Evolutionary conservation across 2,329 filamentous ascomycete species (phyloP), one percentile per base, ranked within the genome.

Genomic region (Albophoma yamanashiensis): DNA sequence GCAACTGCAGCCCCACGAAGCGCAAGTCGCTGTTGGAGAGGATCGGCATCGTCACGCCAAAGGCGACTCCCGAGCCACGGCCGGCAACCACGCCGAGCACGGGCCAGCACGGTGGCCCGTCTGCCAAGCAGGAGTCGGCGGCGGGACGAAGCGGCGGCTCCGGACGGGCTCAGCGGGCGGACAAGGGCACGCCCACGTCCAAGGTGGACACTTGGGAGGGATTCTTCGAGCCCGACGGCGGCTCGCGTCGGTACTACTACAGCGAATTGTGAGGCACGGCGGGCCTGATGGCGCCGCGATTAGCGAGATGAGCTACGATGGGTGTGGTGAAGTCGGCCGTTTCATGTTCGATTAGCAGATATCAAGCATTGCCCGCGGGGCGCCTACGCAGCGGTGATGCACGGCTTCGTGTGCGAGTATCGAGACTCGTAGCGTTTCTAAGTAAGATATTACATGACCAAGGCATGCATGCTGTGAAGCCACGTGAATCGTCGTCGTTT

Each of bases 21-120:
- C 60, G 63, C n/a, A 61, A 43, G 56, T 63, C 60, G n/a, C 47
- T 66, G 45, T 55, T 67, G 22, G 59, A 67, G 59, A 45, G 62
- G 8, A 60, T 63, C 38, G 61, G 64, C 56, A 47, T 63, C 34
- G 38, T 56, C 5, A 57, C 34, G n/a, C 22, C 47, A 40, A 34
- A 40, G 40, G 20, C 55, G 22, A 38, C 56, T 40, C 43, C 55
- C 9, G 55, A 22, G 39, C 56, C 42, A 34, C 45, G 8, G n/a
- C 22, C 36, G 40, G 47, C 17, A 27, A 27, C 42, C 27, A n/a
- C 45, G 20, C 31, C n/a, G 11, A 14, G 25, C 58, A 22, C 40
- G 17, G 31, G 36, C 25, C 12, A 43, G 25, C 6, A 27, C 6
- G 45, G n/a, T 4, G 22, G 43, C n/a, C 43, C 6, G 9, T 31